Evolutionary conservation across 1,284 basidiomycete species (phyloP).

Genomic region (Rhodotorula mucilaginosa): DNA sequence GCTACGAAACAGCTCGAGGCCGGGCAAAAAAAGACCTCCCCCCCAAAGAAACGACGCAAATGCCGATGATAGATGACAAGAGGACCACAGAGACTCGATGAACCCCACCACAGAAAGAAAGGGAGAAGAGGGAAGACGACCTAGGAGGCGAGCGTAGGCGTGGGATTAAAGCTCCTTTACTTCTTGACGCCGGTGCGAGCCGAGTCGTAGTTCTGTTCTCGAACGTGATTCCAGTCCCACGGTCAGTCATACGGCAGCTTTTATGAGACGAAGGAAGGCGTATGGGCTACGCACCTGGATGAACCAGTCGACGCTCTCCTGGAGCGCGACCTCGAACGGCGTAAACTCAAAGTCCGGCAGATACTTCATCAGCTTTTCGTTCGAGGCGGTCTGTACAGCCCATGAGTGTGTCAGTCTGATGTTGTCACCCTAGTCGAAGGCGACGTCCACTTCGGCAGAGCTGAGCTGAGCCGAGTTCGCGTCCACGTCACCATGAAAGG

Average conservation of each 20-base stretch:
- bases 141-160: background rate
- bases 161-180: background rate
- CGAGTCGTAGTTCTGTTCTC: slow-evolving; percentile 59
- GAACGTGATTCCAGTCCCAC: too few relatives aligned
- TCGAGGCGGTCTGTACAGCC: slow-evolving; percentile 61
- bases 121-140: background rate
- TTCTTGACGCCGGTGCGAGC: slow-evolving; percentile 58
- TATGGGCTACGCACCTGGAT: slow-evolving; percentile 49
- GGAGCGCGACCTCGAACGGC: slow-evolving; percentile 77
- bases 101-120: background rate
- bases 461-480: background rate
- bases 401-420: slow-evolving; percentile 54
- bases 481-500: too few relatives aligned
- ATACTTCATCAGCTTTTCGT: slow-evolving; percentile 69
- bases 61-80: background rate
- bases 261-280: background rate
- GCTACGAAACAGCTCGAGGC: background rate
- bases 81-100: background rate
- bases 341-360: slow-evolving; percentile 74
- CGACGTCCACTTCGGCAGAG: background rate
- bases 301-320: slow-evolving; percentile 74
- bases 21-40: background rate
- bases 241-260: too few relatives aligned
- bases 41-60: background rate
- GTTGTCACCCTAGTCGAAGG: background rate